Base-by-base conservation (phyloP, 2,329 filamentous ascomycete genomes). In the Alternaria solani region DNA sequence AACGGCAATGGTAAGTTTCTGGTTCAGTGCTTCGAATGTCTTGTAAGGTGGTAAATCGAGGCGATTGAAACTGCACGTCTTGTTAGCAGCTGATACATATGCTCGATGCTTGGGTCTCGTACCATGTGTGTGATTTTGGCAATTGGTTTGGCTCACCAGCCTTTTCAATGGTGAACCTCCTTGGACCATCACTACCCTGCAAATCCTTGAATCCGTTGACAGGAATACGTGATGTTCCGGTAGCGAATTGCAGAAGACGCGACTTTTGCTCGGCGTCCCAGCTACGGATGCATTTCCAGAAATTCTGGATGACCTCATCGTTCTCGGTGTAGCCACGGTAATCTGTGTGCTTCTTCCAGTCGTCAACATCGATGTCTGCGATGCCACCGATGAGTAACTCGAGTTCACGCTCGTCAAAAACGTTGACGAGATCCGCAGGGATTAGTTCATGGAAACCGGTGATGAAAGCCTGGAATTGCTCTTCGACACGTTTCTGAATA, bases 301-400 rank as follows among this genome's bases (percentile, higher is more conserved):
- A 99, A 84, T 96, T 94, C 79, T 96, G 92, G 68, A 99, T 95
- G 26, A 99, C 95, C 75, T 97, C 93, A 73, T 99, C 95, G 58
- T 90, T 93, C 81, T 99, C 95, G 9, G 96, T 97, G 85, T 99
- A 99, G 55, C 95, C 95, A 71, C 95, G 91, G 81, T 99, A 99
- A 77, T 99, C 95, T 47, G 95, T 99, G 82, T 99, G 95, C 85
- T 99, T 99, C 90, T 99, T 98, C 95, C 95, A 99, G 81, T 99
- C 95, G 62, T 99, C 95, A 16, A 99, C 94, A 75, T 99, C 95
- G 70, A 99, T 99, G 81, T 99, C 95, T n/a, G 95, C 95, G 72
- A 99, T 99, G 86, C 95, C 95, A 68, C 95, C 95, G 75, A 99
- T 98, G 69, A 99, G 86, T 69, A 99, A 83, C 81, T 99, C 95